These are phyloP conservation scores for Ophiostoma fasciatum DNA, from an alignment of 2,329 filamentous ascomycete genomes.

Conservation along the genomic window DNA sequence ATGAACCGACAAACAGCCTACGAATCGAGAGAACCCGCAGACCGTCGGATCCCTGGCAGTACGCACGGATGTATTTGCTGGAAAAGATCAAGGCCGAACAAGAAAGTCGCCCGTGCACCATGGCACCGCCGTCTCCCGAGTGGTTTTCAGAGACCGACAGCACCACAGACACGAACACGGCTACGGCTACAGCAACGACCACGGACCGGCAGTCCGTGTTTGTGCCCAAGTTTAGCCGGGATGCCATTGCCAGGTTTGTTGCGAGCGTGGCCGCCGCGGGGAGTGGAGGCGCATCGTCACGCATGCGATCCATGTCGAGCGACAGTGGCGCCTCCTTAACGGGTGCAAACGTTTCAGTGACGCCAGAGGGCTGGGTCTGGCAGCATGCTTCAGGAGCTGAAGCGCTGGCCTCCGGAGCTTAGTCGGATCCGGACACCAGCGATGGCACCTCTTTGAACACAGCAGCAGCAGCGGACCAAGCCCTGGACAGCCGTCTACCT, in stretches of 20 bases:
- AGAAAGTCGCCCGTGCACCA: constrained; percentile 6
- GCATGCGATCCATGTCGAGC: constrained; percentile 2
- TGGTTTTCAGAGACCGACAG: constrained; percentile 2
- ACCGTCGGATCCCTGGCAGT: constrained; percentile 8
- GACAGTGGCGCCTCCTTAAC: constrained; percentile 4
- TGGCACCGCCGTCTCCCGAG: constrained; percentile 4
- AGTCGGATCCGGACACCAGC: constrained; percentile 2
- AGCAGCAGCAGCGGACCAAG: background rate
- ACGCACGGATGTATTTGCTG: constrained; percentile 8
- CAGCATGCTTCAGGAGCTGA: background rate
- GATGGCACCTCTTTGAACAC: background rate
- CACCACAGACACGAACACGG: too few relatives aligned
- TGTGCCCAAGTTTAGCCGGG: background rate
- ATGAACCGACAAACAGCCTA: background rate
- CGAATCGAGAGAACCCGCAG: too few relatives aligned
- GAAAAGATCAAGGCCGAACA: constrained; percentile 8
- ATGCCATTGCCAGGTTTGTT: background rate
- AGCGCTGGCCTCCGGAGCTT: constrained; percentile 4
- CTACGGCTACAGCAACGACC: too few relatives aligned
- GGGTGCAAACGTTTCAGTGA: background rate
- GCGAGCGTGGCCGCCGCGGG: background rate
- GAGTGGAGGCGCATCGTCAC: background rate
- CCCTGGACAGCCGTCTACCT: background rate
- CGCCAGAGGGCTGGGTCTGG: too few relatives aligned
- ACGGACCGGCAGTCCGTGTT: too few relatives aligned